Conservation (phyloP, 768 basidiomycete species). For the Termitomyces heimii region DNA sequence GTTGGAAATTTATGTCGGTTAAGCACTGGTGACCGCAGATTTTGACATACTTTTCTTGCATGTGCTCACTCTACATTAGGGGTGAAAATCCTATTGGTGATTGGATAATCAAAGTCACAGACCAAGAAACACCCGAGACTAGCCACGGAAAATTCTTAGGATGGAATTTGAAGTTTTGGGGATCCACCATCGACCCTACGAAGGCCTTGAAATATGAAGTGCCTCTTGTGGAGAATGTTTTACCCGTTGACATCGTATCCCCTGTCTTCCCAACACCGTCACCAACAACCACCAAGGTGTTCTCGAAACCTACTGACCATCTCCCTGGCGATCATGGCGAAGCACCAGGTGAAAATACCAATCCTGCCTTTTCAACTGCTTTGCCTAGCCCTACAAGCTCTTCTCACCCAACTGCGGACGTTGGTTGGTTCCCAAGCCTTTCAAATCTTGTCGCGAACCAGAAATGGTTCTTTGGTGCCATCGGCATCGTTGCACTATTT, state of each 20-base stretch:
- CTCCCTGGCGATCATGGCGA: constrained; percentile 84
- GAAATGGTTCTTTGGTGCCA: constrained; percentile 87
- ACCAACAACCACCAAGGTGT: constrained; percentile 47
- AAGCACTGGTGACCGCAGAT: constrained; percentile 81
- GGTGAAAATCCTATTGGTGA: constrained; percentile 86
- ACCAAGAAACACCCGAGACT: constrained; percentile 51
- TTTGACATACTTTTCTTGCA: neutral
- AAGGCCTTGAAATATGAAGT: constrained; percentile 60
- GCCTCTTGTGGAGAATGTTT: constrained; percentile 41
- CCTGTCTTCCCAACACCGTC: constrained; percentile 29
- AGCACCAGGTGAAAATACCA: constrained; percentile 73
- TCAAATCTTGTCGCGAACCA: constrained; percentile 65
- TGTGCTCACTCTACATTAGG: constrained; percentile 41
- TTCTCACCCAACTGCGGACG: constrained; percentile 51
- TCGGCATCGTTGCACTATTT: constrained; percentile 75
- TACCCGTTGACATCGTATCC: constrained; percentile 37
- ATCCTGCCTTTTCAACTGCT: constrained; percentile 57
- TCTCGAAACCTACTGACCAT: constrained; percentile 80
- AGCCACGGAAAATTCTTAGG: constrained; percentile 71
- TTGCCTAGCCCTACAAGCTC: constrained; percentile 23
- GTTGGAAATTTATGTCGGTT: constrained; percentile 97
- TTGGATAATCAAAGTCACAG: constrained; percentile 87
- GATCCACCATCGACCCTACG: constrained; percentile 70
- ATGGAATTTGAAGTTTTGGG: constrained; percentile 94
- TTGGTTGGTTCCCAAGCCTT: constrained; percentile 83